These are phyloP conservation scores for Lupinus albus DNA, from an alignment of 306 rosid genomes.

Conservation along the genomic window DNA sequence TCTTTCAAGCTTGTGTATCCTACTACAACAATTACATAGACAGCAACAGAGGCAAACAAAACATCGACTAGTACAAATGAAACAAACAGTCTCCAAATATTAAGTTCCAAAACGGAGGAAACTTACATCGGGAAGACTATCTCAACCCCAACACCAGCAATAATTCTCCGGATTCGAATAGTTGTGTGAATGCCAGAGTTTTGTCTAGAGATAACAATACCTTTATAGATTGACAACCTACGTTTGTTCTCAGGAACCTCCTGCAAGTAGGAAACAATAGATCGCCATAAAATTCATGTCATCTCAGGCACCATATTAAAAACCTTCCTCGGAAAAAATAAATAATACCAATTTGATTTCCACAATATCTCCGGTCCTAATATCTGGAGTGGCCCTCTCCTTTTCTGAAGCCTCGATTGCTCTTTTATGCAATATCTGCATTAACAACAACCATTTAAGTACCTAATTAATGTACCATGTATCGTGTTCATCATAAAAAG, in stretches of 20 bases:
- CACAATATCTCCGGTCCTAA: constrained; percentile 88
- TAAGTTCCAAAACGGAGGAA: constrained; percentile 10
- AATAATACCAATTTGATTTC: constrained; percentile 95
- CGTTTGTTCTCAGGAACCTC: constrained; percentile 96
- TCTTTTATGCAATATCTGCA: constrained; percentile 75
- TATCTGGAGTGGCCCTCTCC: constrained; percentile 73
- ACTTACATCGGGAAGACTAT: constrained; percentile 92
- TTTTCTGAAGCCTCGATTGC: constrained; percentile 81
- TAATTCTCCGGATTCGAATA: constrained; percentile 82
- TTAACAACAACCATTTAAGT: constrained; percentile 30
- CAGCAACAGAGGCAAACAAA: constrained; percentile 6
- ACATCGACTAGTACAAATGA: constrained; percentile 11
- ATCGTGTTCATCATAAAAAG: no score
- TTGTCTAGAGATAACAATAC: constrained; percentile 89
- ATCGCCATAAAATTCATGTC: constrained; percentile 22
- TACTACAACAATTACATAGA: constrained; percentile 19
- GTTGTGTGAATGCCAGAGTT: constrained; percentile 98
- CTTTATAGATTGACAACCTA: constrained; percentile 82
- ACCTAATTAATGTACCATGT: no score
- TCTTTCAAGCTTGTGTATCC: constrained; percentile 11
- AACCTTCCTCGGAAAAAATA: not conserved
- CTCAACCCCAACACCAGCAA: constrained; percentile 96
- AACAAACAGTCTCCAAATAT: not conserved
- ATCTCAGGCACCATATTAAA: not conserved
- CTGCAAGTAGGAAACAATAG: constrained; percentile 54